A percentile compares a stretch with the other conserved stretches of the same genome.
Evolutionary conservation across 768 basidiomycete genomes (phyloP).

Genomic region (Tulasnella sp.): DNA sequence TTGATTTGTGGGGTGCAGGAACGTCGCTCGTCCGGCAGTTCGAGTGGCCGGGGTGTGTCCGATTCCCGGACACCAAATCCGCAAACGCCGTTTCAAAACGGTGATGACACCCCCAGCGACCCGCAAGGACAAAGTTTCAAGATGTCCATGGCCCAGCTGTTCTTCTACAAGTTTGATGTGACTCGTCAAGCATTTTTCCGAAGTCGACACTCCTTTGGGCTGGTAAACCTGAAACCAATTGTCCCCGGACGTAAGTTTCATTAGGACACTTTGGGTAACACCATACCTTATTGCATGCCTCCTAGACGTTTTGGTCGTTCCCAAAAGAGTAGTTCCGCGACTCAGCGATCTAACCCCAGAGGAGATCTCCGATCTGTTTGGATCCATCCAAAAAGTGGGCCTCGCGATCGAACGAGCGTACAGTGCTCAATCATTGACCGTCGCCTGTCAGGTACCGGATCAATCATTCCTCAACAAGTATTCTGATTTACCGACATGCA

Average conservation of each 20-base stretch:
- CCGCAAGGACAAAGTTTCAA: too few species aligned
- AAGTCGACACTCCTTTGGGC: slow-evolving; percentile 57
- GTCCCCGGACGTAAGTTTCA: slow-evolving; percentile 75
- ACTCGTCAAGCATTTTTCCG: slow-evolving; percentile 41
- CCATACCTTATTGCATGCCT: background rate
- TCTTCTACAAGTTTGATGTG: slow-evolving; percentile 24
- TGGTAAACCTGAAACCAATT: slow-evolving; percentile 91
- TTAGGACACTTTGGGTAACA: background rate
- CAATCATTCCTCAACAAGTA: background rate
- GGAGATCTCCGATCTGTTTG: slow-evolving; percentile 73
- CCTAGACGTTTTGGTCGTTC: slow-evolving; percentile 45
- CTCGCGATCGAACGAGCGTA: slow-evolving; percentile 70
- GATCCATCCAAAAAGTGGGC: slow-evolving; percentile 66
- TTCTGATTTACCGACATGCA: background rate
- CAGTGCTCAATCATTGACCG: slow-evolving; percentile 67
- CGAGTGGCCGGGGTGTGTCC: too few species aligned
- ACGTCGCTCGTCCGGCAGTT: too few species aligned
- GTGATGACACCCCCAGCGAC: too few species aligned
- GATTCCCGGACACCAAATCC: too few species aligned
- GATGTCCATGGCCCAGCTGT: slow-evolving; percentile 11
- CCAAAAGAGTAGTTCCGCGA: slow-evolving; percentile 38
- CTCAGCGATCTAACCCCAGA: slow-evolving; percentile 35
- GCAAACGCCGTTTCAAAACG: too few species aligned
- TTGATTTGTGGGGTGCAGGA: too few species aligned
- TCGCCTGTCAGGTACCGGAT: slow-evolving; percentile 82